Evolutionary conservation across 2,329 filamentous ascomycete species (phyloP), one percentile per base, ranked within the genome.

Genomic region (Zymoseptoria crescenta): DNA sequence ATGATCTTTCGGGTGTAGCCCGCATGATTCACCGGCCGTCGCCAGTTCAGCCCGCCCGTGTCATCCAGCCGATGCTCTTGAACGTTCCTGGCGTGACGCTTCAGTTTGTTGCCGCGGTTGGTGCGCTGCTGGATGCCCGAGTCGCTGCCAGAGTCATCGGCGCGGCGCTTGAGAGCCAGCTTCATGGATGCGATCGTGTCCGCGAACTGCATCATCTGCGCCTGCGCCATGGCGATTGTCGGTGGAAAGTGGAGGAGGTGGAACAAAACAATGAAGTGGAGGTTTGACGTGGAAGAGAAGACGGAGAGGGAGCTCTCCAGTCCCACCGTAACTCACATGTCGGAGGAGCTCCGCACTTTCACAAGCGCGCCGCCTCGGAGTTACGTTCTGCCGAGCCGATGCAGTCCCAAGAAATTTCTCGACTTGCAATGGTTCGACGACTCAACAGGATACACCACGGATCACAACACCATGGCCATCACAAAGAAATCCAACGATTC

Each of bases 21-120:
- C 35, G 83, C 87, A 72, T 91, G 88, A 58, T 89, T 85, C 67
- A 91, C 81, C 65, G 67, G 74, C 60, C 74, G 9, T 60, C 54
- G 52, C 30, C 27, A 56, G 6, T 29, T 24, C 0, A 63, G 84
- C 2, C 87, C 87, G 28, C 80, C 81, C 0, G 85, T 81, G 27
- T 84, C 81, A 50, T 87, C 84, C 63, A 91, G 78, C 68, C 87
- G 85, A 59, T 88, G 88, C 69, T 85, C 80, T 67, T 83, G 86
- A 52, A 88, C 82, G 70, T 89, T 89, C 66, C 84, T 82, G 51
- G 89, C 86, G 67, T 84, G 82, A 73, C 85, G 88, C 78, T 91
- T 89, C 52, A 93, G 79, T 72, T 92, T 93, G 74, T 90, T 84
- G 62, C 87, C 88, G 69, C 88, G 86, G 73, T 91, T 91, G 59